Evolutionary conservation across 441 rosid genomes (phyloP).

Genomic region (Gossypium gossypioides): DNA sequence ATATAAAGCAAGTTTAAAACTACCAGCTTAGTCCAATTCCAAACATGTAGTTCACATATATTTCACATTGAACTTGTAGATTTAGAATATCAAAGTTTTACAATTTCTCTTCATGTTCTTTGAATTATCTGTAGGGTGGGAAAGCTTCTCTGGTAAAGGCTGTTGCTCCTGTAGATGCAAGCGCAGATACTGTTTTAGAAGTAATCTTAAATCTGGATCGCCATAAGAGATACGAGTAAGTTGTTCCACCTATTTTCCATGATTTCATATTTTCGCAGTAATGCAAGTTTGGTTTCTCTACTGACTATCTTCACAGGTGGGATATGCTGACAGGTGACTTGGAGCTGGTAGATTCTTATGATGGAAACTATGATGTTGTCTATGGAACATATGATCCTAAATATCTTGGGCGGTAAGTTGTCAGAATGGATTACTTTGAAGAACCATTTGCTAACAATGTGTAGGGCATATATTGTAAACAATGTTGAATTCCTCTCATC

Average conservation of each 20-base stretch:
- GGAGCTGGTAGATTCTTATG: constrained; percentile 73
- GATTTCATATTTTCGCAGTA: constrained; percentile 11
- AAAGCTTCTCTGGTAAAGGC: constrained; percentile 87
- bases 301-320: constrained; percentile 63
- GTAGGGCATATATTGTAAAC: not conserved
- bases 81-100: constrained; percentile 1
- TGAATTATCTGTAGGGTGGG: constrained; percentile 44
- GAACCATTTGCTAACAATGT: not conserved
- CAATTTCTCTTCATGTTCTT: constrained; percentile 8
- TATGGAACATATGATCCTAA: constrained; percentile 81
- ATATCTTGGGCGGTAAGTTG: constrained; percentile 66
- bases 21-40: not conserved
- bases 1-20: not conserved
- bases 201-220: constrained; percentile 65
- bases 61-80: not conserved
- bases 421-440: not conserved
- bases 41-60: not conserved
- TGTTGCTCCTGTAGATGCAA: constrained; percentile 78
- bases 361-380: constrained; percentile 84
- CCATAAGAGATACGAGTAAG: constrained; percentile 88
- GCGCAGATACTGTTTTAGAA: constrained; percentile 85
- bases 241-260: constrained; percentile 13
- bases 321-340: constrained; percentile 85
- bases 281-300: constrained; percentile 18
- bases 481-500: not conserved